A percentile compares a stretch with the other conserved stretches of the same genome.
Conservation (phyloP, 208 protist species). For the Crithidia mellificae region DNA sequence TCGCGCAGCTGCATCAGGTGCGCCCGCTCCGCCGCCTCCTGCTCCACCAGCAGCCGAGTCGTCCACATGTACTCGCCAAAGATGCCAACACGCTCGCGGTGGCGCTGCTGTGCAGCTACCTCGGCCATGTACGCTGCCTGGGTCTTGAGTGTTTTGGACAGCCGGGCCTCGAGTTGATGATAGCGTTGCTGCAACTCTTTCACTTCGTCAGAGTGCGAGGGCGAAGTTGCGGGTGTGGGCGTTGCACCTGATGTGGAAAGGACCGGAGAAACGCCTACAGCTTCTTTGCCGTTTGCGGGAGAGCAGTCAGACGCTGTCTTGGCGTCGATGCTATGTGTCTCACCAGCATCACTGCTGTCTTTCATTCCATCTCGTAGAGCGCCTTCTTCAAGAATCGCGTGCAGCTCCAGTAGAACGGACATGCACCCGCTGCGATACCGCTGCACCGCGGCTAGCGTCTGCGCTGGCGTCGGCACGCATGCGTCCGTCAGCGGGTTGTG, state of each 20-base stretch:
- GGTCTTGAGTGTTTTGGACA: conserved; percentile 5
- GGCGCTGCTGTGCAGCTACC: conserved; percentile 13
- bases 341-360: too few species aligned
- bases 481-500: neutral
- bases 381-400: neutral
- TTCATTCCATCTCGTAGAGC: too few species aligned
- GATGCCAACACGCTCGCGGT: conserved; percentile 22
- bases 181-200: conserved; percentile 16
- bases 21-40: conserved; percentile 25
- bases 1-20: conserved; percentile 12
- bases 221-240: too few species aligned
- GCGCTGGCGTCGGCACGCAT: conserved; percentile 1
- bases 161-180: conserved; percentile 3
- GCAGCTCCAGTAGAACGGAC: conserved; percentile 24
- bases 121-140: conserved; percentile 24
- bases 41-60: conserved; percentile 22
- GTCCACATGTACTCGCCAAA: conserved; percentile 27
- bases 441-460: conserved; percentile 23
- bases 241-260: too few species aligned
- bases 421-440: conserved; percentile 32
- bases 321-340: too few species aligned
- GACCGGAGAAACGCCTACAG: too few species aligned
- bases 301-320: too few species aligned
- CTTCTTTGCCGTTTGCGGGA: too few species aligned
- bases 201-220: conserved; percentile 1